Percentiles rank a stretch among this genome's conserved stretches.
phyloP scores from a whole-genome alignment of 805 yeast species.

The Saccharomyces jurei region DNA sequence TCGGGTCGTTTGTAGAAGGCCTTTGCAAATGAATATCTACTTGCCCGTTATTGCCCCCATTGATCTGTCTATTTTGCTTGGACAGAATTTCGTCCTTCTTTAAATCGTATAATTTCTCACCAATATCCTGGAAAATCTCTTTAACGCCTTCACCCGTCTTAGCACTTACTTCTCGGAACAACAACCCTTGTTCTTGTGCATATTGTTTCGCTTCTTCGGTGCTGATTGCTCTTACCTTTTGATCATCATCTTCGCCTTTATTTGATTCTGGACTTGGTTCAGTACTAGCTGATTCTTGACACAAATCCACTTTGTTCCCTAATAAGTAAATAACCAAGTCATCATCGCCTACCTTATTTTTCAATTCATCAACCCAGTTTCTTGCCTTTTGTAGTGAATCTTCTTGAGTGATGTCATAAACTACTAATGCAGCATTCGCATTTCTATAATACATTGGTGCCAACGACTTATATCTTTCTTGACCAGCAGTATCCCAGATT shows the following conservation, averaged over 20 bases:
- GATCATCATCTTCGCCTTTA: constrained; percentile 40
- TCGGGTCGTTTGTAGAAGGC: constrained; percentile 37
- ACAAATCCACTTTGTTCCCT: constrained; percentile 77
- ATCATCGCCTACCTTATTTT: constrained; percentile 66
- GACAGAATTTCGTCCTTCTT: constrained; percentile 17
- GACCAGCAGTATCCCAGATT: constrained; percentile 97
- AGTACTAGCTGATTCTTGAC: neutral
- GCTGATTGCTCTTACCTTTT: constrained; percentile 38
- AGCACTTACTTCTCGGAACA: constrained; percentile 51
- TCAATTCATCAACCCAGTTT: constrained; percentile 86
- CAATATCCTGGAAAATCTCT: constrained; percentile 42
- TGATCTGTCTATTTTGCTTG: constrained; percentile 5
- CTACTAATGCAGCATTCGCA: constrained; percentile 77
- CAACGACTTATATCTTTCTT: constrained; percentile 71
- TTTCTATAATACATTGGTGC: constrained; percentile 82
- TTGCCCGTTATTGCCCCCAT: constrained; percentile 5
- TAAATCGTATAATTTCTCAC: constrained; percentile 34
- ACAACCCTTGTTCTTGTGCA: constrained; percentile 43
- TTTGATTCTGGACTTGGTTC: neutral
- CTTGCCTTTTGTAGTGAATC: constrained; percentile 72
- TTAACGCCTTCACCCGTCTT: constrained; percentile 46
- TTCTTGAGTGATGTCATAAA: constrained; percentile 69
- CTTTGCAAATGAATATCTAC: constrained; percentile 34
- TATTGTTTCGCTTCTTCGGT: constrained; percentile 44
- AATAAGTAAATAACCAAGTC: constrained; percentile 74